Evolutionary conservation across 371 early-diverging fungal species (phyloP).

Genomic region (Rhizopus arrhizus): DNA sequence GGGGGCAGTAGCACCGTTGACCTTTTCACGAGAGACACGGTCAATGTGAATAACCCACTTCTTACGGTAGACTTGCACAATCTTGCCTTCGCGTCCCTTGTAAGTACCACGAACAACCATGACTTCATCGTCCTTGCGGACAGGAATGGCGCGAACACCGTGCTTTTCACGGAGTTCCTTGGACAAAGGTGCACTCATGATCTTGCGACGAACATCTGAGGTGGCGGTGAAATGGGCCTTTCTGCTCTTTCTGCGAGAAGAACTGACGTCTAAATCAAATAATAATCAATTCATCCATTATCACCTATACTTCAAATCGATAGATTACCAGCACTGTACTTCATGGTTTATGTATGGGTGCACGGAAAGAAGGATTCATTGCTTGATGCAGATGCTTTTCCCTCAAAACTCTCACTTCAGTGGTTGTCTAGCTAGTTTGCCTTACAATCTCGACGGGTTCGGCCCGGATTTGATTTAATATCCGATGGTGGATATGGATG

Average conservation of each 20-base stretch:
- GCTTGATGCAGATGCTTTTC: background rate
- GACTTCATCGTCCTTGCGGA: conserved; percentile 98
- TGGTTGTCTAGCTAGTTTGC: no score
- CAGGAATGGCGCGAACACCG: conserved; percentile 83
- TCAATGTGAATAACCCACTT: conserved; percentile 99
- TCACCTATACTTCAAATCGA: background rate
- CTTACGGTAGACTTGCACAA: conserved; percentile 94
- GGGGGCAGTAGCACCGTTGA: conserved; percentile 91
- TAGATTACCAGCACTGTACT: conserved; percentile 2
- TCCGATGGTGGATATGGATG: no score
- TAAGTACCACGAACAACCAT: conserved; percentile 90
- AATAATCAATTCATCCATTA: background rate
- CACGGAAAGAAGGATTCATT: conserved; percentile 4
- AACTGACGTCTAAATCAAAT: conserved; percentile 76
- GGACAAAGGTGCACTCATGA: conserved; percentile 95
- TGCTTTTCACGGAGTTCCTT: conserved; percentile 80
- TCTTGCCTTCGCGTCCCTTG: conserved; percentile 98
- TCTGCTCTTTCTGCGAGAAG: conserved; percentile 94
- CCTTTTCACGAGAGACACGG: conserved; percentile 94
- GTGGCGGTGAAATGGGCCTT: conserved; percentile 99
- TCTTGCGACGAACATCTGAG: conserved; percentile 90
- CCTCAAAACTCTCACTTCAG: no score
- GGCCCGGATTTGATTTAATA: no score
- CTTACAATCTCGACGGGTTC: no score
- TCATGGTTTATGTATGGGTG: conserved; percentile 3